Evolutionary conservation across 306 rosid species (phyloP).

Genomic region (Vigna nakashimae): DNA sequence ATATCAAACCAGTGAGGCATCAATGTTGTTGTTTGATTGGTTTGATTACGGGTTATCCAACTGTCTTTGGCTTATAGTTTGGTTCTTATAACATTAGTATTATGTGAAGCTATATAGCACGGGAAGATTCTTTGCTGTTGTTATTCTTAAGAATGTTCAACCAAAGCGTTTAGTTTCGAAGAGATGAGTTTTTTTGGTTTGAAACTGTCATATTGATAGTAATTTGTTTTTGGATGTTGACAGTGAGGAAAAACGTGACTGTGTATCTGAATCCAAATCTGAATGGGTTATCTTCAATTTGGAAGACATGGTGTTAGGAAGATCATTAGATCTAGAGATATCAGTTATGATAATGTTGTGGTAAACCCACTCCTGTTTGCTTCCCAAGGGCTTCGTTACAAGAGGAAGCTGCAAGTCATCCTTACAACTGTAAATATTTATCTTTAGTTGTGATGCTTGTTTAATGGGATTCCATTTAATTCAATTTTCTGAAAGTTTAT

Average conservation of each 20-base stretch:
- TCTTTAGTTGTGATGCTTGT: slow-evolving; percentile 1
- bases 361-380: slow-evolving; percentile 69
- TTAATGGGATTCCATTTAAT: slow-evolving; percentile 20
- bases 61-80: neutral
- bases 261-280: slow-evolving; percentile 42
- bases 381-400: slow-evolving; percentile 76
- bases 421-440: slow-evolving; percentile 65
- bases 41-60: neutral
- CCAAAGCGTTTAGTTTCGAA: slow-evolving; percentile 9
- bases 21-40: neutral
- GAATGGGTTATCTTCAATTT: slow-evolving; percentile 57
- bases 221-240: slow-evolving; percentile 18
- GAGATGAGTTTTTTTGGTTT: neutral
- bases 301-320: slow-evolving; percentile 71
- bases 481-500: neutral
- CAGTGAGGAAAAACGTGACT: slow-evolving; percentile 22
- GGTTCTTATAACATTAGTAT: neutral
- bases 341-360: slow-evolving; percentile 52
- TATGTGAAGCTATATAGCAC: neutral
- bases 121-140: neutral
- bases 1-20: neutral
- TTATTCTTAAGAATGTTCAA: neutral
- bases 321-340: slow-evolving; percentile 56
- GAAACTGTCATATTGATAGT: neutral
- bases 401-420: slow-evolving; percentile 81